Evolutionary conservation across 768 basidiomycete genomes (phyloP), one percentile per base, ranked within the genome.

Genomic region (Coprinellus aureogranulatus): DNA sequence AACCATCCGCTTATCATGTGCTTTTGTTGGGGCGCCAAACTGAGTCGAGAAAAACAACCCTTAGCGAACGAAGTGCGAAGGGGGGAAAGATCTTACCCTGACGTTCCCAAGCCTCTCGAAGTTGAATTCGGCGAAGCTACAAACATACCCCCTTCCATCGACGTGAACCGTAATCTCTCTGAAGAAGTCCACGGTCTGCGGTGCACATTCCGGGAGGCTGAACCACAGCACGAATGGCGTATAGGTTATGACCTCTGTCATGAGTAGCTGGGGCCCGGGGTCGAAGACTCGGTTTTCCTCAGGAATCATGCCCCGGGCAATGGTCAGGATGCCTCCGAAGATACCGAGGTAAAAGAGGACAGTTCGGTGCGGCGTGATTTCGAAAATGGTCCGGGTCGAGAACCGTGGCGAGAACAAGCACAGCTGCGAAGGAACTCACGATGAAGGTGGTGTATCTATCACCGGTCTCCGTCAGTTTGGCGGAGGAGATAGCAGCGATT

Each of bases 41-140:
- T 92, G 60, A 12, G 39, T 34, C 34, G 34, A 34, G 6, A 6
- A 34, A 14, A n/a, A n/a, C n/a, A n/a, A n/a, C n/a, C n/a, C n/a
- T n/a, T n/a, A n/a, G n/a, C n/a, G n/a, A n/a, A n/a, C n/a, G n/a
- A n/a, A n/a, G n/a, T n/a, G n/a, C n/a, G n/a, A n/a, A n/a, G n/a
- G n/a, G n/a, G n/a, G n/a, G n/a, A n/a, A n/a, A 14, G 20, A 6
- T 5, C 81, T 52, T 54, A 90, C 89, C 80, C 90, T 94, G 69
- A 93, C 81, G 69, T 95, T 95, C 0, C 94, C 94, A 61, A 97
- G 94, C 55, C 94, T 76, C 74, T 94, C 88, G 70, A 99, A 98
- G 70, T 98, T 95, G 69, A 99, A 99, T 59, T 96, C 95, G 2
- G 97, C 97, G 71, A 98, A 99, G 55, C 92, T 94, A 68, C 97